Base-by-base conservation (phyloP, 164 flowering plant species). In the Malania oleifera region DNA sequence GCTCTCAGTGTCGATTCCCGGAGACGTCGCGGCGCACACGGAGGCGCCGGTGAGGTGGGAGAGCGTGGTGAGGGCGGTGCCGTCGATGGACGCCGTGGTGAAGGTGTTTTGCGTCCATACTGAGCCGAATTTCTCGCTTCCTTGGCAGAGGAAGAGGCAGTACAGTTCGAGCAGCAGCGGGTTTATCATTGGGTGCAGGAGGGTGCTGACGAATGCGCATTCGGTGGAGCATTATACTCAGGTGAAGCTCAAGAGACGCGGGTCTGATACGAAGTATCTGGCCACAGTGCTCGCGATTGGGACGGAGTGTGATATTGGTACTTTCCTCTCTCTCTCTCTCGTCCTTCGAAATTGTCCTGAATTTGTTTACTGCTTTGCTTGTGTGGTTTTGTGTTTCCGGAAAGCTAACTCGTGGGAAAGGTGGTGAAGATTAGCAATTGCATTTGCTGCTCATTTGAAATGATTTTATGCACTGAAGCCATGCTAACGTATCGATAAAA, bases 121-220 rank as follows among this genome's bases (percentile, higher is more conserved):
- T 1, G 93, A 86, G 72, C 99, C 99, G 11, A 95, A 95, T 70
- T 95, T 88, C 72, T 95, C 99, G 57, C 69, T 95, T 43, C 99
- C 97, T 28, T 95, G 99, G 99, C 99, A 95, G 81, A 70, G 95
- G 68, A 95, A 95, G 70, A 62, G 96, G 69, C 97, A 95, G 79
- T 90, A 76, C 27, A 91, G 97, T 60, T 86, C 95, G 12, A 86
- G 90, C 57, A 95, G 99, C 54, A 95, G 96, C 47, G 99, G 99
- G 40, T 90, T 95, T 59, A 76, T 91, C 9, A 83, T 95, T 58
- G 73, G 68, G 22, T 95, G 91, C 12, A 68, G 82, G 66, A 83
- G 99, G 76, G 89, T 95, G 23, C 67, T 95, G 69, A 95, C 99
- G 2, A 95, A 95, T 72, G 99, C 99, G 0, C 99, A 95, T 49